A percentile compares a stretch with the other conserved stretches of the same genome.
Evolutionary conservation across 2,329 filamentous ascomycete species (phyloP).

Genomic region (Ophiocordyceps polyrhachis-furcata): DNA sequence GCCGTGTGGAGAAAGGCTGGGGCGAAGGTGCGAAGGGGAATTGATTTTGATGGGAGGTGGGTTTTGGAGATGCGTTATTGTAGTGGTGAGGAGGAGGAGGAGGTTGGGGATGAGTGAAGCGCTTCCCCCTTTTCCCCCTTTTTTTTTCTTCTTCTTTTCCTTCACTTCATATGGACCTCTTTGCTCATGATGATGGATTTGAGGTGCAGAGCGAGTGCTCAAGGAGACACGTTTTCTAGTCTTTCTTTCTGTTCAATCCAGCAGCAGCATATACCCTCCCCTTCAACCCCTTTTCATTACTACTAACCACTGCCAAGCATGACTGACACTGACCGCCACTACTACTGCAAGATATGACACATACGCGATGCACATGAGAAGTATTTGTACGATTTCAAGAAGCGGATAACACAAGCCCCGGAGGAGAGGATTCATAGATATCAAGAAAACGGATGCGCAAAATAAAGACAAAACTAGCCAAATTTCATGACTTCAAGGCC

Average conservation of each 20-base stretch:
- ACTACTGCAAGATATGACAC: not conserved
- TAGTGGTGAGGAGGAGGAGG: constrained; percentile 12
- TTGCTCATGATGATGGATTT: not conserved
- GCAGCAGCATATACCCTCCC: not conserved
- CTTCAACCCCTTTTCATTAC: not conserved
- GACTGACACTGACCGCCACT: too few relatives aligned
- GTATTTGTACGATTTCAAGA: not conserved
- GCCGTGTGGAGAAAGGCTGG: constrained; percentile 74
- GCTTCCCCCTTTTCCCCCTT: not conserved
- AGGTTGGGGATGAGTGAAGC: not conserved
- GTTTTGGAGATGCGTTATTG: constrained; percentile 49
- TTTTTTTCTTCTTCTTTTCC: not conserved
- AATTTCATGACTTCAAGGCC: not conserved
- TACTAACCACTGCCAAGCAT: too few relatives aligned
- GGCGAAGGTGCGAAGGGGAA: constrained; percentile 60
- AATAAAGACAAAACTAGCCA: not conserved
- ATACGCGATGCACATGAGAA: not conserved
- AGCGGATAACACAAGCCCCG: not conserved
- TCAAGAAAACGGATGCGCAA: not conserved
- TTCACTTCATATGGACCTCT: constrained; percentile 1
- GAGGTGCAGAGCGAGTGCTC: not conserved
- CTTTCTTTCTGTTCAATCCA: not conserved
- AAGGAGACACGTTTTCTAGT: not conserved
- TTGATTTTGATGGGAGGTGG: constrained; percentile 82
- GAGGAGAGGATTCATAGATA: not conserved